Conservation (phyloP, 768 basidiomycete genomes). For the Dacryopinax spathularia region DNA sequence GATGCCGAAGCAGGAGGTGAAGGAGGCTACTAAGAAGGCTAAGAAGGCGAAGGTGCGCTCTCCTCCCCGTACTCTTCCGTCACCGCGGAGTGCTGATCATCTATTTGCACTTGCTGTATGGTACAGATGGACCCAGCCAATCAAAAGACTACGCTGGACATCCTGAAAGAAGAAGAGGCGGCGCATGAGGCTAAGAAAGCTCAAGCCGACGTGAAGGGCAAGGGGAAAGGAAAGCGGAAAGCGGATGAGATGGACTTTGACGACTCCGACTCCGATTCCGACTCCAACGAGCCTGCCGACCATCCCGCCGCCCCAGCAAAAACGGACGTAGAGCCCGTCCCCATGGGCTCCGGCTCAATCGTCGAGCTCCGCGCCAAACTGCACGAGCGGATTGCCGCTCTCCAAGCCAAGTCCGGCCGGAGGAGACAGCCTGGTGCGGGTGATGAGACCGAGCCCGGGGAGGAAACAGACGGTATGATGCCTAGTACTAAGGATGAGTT, state of each 20-base stretch:
- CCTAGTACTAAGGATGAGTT: constrained; percentile 56
- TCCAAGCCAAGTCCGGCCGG: constrained; percentile 35
- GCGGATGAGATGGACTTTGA: neutral
- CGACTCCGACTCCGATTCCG: constrained; percentile 8
- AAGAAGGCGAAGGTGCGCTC: constrained; percentile 62
- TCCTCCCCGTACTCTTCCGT: neutral
- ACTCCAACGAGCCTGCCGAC: constrained; percentile 25
- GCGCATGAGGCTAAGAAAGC: constrained; percentile 15
- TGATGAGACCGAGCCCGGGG: constrained; percentile 31
- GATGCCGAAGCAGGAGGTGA: constrained; percentile 68
- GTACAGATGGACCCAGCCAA: constrained; percentile 82
- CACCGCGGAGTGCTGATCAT: neutral
- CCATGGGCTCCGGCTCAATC: constrained; percentile 54
- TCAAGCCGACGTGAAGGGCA: constrained; percentile 19
- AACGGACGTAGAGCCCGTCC: constrained; percentile 30
- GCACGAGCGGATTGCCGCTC: constrained; percentile 55
- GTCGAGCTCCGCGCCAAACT: constrained; percentile 53
- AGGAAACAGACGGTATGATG: constrained; percentile 2
- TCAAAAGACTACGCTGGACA: constrained; percentile 60
- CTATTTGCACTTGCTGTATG: neutral
- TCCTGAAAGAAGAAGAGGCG: constrained; percentile 44
- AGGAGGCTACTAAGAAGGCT: constrained; percentile 80
- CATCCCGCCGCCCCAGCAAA: constrained; percentile 8
- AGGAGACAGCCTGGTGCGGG: constrained; percentile 15
- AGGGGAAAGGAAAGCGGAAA: constrained; percentile 20